Evolutionary conservation across 495 filamentous ascomycete species (phyloP), one percentile per base, ranked within the genome.

Genomic region (Penicillium cataractarum): DNA sequence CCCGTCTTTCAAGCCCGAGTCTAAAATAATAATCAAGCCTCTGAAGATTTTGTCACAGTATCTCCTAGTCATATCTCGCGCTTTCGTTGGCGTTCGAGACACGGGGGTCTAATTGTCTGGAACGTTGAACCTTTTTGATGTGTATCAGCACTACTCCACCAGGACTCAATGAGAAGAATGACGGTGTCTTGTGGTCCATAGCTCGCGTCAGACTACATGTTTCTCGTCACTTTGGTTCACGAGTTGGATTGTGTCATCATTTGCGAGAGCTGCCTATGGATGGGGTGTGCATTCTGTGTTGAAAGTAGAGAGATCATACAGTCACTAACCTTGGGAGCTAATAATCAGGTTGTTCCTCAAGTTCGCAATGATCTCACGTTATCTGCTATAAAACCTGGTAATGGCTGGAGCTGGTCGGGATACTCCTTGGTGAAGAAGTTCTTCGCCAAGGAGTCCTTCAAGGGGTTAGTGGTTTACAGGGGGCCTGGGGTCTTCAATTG

Each of bases 161-260:
- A 3, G 7, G 7, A 31, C 3, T 4, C 8, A 46, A 46, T 1
- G 19, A 12, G 17, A n/a, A 1, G 13, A 46, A 13, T n/a, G 24
- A 21, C 2, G 24, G 21, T 9, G 21, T 9, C 42, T 22, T 8
- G 3, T 2, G 21, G 21, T 46, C 4, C 9, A 24, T 22, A 46
- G 42, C n/a, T 46, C 9, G 42, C 49, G 29, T 52, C 49, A 52
- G 49, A 29, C 49, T 24, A 22, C 2, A 24, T 42, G 4, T 46
- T 46, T 22, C 19, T 24, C 42, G 49, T 52, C 49, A 52, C 9
- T 13, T 17, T 17, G 8, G 27, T 9, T 52, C 32, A 26, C 49
- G 49, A 12, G 49, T 52, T 52, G 49, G 26, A 52, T 52, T 52
- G 49, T 8, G 27, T 52, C 49, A 52, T 52, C 49, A 52, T 19